These are phyloP conservation scores for Mycena sp. DNA, from an alignment of 1,284 basidiomycete genomes.

Conservation along the genomic window DNA sequence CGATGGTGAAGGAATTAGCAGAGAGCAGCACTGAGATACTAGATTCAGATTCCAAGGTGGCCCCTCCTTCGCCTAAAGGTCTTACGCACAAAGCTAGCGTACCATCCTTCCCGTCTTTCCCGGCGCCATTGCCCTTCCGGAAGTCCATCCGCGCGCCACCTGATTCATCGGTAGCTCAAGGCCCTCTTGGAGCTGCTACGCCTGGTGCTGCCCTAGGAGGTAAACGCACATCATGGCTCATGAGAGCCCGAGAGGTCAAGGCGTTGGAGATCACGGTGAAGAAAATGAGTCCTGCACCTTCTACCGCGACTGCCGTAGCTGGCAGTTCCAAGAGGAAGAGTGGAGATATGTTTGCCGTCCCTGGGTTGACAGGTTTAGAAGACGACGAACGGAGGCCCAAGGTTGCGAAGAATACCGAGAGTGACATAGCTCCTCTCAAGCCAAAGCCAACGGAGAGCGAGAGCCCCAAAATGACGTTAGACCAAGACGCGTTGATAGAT, in stretches of 20 bases:
- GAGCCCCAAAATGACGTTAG: constrained; percentile 18
- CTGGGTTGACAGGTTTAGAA: constrained; percentile 32
- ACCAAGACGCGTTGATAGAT: neutral
- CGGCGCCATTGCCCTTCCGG: constrained; percentile 71
- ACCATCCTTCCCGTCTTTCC: constrained; percentile 61
- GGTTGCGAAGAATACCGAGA: constrained; percentile 53
- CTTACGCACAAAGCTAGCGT: constrained; percentile 34
- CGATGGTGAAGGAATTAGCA: constrained; percentile 28
- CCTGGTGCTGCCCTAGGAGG: constrained; percentile 56
- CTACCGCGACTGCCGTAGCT: constrained; percentile 14
- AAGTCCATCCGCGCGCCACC: constrained; percentile 67
- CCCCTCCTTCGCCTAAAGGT: constrained; percentile 31
- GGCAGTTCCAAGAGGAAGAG: constrained; percentile 72
- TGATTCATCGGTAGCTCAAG: constrained; percentile 52
- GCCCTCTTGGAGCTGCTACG: constrained; percentile 46
- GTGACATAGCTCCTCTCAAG: constrained; percentile 44
- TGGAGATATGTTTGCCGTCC: constrained; percentile 55
- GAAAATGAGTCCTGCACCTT: constrained; percentile 43
- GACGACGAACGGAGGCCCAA: constrained; percentile 60
- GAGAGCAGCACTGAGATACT: constrained; percentile 5
- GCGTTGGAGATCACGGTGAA: constrained; percentile 65
- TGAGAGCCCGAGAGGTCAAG: constrained; percentile 78
- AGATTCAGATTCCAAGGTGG: neutral
- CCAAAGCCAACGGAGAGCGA: constrained; percentile 22
- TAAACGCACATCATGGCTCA: constrained; percentile 82